These are phyloP conservation scores for Metschnikowia lachancei DNA, from an alignment of 805 yeast species.

Conservation along the genomic window DNA sequence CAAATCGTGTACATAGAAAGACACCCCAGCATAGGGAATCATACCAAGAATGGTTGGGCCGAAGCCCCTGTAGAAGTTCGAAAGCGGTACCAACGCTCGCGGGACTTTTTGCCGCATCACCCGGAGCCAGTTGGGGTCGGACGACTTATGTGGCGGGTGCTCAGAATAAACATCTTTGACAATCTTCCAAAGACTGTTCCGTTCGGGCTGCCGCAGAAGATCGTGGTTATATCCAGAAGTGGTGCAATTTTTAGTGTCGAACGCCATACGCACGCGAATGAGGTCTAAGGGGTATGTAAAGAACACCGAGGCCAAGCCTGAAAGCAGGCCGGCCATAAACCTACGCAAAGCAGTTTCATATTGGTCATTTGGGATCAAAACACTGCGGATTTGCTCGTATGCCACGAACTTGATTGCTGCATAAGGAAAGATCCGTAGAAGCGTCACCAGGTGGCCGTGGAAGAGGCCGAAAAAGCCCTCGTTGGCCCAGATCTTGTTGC, in stretches of 20 bases:
- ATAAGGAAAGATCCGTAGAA: conserved; percentile 89
- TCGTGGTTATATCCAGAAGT: conserved; percentile 19
- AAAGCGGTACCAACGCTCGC: conserved; percentile 32
- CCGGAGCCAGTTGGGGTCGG: conserved; percentile 40
- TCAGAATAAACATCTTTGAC: conserved; percentile 33
- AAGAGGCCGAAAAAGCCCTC: conserved; percentile 82
- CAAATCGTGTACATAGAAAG: conserved; percentile 89
- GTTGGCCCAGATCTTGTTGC: conserved; percentile 54
- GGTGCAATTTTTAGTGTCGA: conserved; percentile 52
- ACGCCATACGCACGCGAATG: conserved; percentile 87
- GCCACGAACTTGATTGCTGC: conserved; percentile 97
- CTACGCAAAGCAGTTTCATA: conserved; percentile 82
- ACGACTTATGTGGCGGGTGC: conserved; percentile 33
- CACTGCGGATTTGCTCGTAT: conserved; percentile 83
- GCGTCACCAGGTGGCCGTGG: conserved; percentile 94
- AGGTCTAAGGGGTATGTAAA: conserved; percentile 91
- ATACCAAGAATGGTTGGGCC: conserved; percentile 91
- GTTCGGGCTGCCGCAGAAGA: conserved; percentile 16
- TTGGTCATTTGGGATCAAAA: conserved; percentile 69
- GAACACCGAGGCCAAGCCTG: conserved; percentile 84
- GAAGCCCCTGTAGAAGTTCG: conserved; percentile 91
- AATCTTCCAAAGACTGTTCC: conserved; percentile 35
- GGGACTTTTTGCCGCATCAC: conserved; percentile 35
- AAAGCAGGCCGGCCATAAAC: conserved; percentile 81
- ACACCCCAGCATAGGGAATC: conserved; percentile 97